A percentile compares a stretch with the other conserved stretches of the same genome.
These are phyloP conservation scores for Echinochloa phyllopogon DNA, from an alignment of 176 grass and related monocot genomes.

Conservation along the genomic window DNA sequence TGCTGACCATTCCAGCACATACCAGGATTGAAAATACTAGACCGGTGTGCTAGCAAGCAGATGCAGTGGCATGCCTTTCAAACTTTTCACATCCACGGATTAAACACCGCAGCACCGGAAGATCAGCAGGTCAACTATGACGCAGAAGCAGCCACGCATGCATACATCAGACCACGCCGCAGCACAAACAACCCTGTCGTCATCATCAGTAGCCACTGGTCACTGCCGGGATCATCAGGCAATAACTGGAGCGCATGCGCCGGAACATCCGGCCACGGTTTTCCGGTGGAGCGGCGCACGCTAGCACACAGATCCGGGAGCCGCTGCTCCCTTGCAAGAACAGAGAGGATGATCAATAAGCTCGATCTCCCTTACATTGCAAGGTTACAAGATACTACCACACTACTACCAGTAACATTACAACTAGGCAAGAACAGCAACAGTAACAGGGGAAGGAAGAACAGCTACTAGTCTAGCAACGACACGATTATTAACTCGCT, in stretches of 20 bases:
- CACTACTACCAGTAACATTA: conserved; percentile 44
- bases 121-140: conserved; percentile 8
- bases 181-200: conserved; percentile 5
- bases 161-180: conserved; percentile 6
- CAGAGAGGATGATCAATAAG: conserved; percentile 37
- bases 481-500: conserved; percentile 49
- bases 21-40: background rate
- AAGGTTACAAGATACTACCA: conserved; percentile 45
- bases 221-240: background rate
- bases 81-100: background rate
- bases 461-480: conserved; percentile 15
- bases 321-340: conserved; percentile 23
- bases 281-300: background rate
- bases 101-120: background rate
- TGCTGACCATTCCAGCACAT: background rate
- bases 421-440: conserved; percentile 47
- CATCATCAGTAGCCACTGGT: background rate
- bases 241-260: conserved; percentile 4
- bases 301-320: conserved; percentile 24
- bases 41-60: background rate
- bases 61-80: background rate
- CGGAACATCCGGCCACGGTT: background rate
- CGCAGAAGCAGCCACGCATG: background rate
- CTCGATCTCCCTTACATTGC: conserved; percentile 54
- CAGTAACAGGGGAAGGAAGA: conserved; percentile 10